These are phyloP conservation scores for Daldinia sp. DNA, from an alignment of 2,329 filamentous ascomycete genomes.

Conservation along the genomic window DNA sequence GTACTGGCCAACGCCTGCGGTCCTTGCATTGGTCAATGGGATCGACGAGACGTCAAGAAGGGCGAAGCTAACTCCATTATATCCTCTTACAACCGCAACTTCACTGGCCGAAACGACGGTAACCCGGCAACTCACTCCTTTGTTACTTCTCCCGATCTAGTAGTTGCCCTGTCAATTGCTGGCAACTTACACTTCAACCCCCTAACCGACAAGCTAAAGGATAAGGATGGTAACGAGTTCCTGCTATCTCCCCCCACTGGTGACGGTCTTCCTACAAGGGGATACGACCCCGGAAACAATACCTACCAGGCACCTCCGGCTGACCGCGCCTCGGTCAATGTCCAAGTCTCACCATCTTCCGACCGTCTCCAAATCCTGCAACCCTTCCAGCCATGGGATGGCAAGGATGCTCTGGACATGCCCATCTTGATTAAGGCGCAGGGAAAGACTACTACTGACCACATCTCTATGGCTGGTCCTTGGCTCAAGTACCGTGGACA, in stretches of 20 bases:
- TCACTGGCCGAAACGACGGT: slow-evolving; percentile 96
- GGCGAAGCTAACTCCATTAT: slow-evolving; percentile 95
- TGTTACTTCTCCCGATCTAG: slow-evolving; percentile 88
- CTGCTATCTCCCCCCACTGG: slow-evolving; percentile 81
- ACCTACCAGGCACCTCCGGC: slow-evolving; percentile 95
- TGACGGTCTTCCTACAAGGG: slow-evolving; percentile 77
- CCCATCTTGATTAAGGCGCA: slow-evolving; percentile 96
- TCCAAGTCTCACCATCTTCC: slow-evolving; percentile 85
- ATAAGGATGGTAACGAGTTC: slow-evolving; percentile 97
- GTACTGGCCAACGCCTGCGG: slow-evolving; percentile 96
- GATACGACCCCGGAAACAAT: slow-evolving; percentile 90
- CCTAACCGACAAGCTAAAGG: slow-evolving; percentile 88
- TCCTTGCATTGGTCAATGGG: slow-evolving; percentile 95
- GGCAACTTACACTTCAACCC: slow-evolving; percentile 94
- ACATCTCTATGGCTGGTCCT: slow-evolving; percentile 96
- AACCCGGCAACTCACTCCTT: slow-evolving; percentile 96
- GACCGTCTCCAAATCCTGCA: slow-evolving; percentile 93
- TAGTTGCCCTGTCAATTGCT: slow-evolving; percentile 85
- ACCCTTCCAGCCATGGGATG: slow-evolving; percentile 89
- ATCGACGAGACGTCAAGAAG: slow-evolving; percentile 92
- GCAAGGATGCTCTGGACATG: slow-evolving; percentile 84
- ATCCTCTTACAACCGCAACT: slow-evolving; percentile 99
- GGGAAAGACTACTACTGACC: slow-evolving; percentile 96
- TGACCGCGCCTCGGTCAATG: slow-evolving; percentile 75
- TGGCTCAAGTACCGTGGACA: slow-evolving; percentile 99